Conservation (phyloP, 192 early-diverging fungal genomes). For the Linnemannia hyalina region DNA sequence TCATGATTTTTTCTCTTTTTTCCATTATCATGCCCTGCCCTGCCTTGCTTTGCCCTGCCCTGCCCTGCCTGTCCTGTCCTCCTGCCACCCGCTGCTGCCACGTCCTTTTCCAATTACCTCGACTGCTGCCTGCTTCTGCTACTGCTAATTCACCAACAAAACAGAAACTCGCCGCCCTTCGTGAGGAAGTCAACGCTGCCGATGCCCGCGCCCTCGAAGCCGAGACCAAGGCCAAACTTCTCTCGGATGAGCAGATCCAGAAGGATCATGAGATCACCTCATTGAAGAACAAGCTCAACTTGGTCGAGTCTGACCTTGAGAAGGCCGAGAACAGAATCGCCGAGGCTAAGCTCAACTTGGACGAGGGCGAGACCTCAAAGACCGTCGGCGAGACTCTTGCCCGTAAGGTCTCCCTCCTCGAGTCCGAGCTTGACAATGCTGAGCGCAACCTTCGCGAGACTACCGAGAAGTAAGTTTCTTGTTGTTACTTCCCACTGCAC, state of each 20-base stretch:
- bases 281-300: constrained; percentile 69
- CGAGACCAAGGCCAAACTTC: constrained; percentile 68
- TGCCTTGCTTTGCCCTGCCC: not conserved
- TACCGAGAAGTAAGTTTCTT: constrained; percentile 73
- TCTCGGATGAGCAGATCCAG: constrained; percentile 68
- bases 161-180: constrained; percentile 62
- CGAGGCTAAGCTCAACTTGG: constrained; percentile 56
- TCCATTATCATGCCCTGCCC: not conserved
- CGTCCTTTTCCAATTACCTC: too few species aligned
- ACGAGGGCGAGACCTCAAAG: constrained; percentile 59
- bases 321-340: constrained; percentile 61
- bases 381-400: constrained; percentile 48
- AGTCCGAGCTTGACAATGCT: constrained; percentile 47
- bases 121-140: too few species aligned
- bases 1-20: not conserved
- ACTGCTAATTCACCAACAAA: not conserved
- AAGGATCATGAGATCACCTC: constrained; percentile 83
- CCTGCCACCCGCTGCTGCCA: too few species aligned
- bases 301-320: constrained; percentile 66
- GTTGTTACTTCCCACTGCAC: constrained; percentile 1
- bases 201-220: constrained; percentile 33
- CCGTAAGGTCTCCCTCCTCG: constrained; percentile 49
- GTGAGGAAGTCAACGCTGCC: constrained; percentile 55
- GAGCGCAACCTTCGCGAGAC: constrained; percentile 62
- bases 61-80: not conserved